phyloP scores from a whole-genome alignment of 2,329 filamentous ascomycete species.

The Exophiala dermatitidis region DNA sequence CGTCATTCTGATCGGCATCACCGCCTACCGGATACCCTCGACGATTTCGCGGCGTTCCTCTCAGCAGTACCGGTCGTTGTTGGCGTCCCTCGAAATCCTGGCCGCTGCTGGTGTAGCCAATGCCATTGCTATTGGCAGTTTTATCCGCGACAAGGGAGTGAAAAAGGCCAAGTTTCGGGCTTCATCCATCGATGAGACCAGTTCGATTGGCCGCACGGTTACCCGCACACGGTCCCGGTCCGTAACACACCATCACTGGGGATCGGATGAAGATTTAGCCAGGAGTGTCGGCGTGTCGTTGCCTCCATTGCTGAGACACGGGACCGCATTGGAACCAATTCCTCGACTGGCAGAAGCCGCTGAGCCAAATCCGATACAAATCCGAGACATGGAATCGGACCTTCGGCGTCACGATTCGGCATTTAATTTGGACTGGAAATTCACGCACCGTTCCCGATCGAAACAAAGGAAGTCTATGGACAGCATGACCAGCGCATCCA shows the following conservation, averaged over 20 bases:
- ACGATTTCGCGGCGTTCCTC: conserved; percentile 64
- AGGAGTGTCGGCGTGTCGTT: conserved; percentile 67
- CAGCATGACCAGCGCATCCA: conserved; percentile 22
- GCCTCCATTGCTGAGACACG: conserved; percentile 43
- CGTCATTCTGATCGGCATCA: conserved; percentile 70
- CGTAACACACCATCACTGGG: conserved; percentile 64
- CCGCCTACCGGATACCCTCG: conserved; percentile 70
- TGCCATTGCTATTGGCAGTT: conserved; percentile 81
- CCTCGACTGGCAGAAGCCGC: conserved; percentile 19
- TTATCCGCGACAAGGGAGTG: conserved; percentile 78
- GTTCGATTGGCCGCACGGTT: conserved; percentile 29
- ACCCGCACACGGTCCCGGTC: conserved; percentile 49
- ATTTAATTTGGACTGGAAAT: conserved; percentile 22
- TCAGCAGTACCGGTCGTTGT: conserved; percentile 80
- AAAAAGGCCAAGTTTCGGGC: conserved; percentile 80
- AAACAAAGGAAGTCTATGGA: conserved; percentile 10
- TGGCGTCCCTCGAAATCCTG: conserved; percentile 84
- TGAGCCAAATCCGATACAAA: not conserved
- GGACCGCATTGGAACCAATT: conserved; percentile 3
- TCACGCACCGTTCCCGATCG: conserved; percentile 13
- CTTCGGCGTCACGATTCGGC: conserved; percentile 28
- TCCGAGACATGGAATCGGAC: conserved; percentile 16
- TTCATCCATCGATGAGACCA: conserved; percentile 38
- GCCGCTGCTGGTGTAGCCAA: conserved; percentile 85
- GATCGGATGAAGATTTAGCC: conserved; percentile 86